Conservation (phyloP, 2,329 filamentous ascomycete genomes). For the Verticillium nonalfalfae region DNA sequence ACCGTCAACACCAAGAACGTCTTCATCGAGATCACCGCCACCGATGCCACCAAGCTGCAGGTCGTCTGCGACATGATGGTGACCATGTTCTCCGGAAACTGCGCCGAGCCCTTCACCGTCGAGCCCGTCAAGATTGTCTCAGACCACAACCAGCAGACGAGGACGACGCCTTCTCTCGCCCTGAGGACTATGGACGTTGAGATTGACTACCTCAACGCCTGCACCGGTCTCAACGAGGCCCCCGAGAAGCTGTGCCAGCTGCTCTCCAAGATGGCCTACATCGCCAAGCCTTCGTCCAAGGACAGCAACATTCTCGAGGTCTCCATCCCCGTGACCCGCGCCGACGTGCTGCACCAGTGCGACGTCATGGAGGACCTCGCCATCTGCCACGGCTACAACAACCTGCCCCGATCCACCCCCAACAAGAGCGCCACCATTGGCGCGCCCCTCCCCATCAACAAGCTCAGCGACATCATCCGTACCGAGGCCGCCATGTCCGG, state of each 20-base stretch:
- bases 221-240: conserved; percentile 74
- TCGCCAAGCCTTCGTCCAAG: conserved; percentile 66
- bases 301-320: conserved; percentile 71
- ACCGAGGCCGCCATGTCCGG: conserved; percentile 87
- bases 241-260: conserved; percentile 71
- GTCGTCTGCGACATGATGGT: conserved; percentile 95
- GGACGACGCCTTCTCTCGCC: conserved; percentile 75
- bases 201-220: conserved; percentile 88
- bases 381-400: conserved; percentile 97
- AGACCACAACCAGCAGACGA: conserved; percentile 78
- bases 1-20: conserved; percentile 85
- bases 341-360: conserved; percentile 91
- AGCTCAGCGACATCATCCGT: conserved; percentile 86
- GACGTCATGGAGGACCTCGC: conserved; percentile 99
- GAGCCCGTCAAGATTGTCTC: conserved; percentile 92
- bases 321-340: conserved; percentile 78
- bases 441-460: conserved; percentile 85
- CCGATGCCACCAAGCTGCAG: conserved; percentile 92
- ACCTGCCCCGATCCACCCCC: conserved; percentile 79
- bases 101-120: conserved; percentile 80
- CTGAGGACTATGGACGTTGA: conserved; percentile 74
- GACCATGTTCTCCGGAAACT: conserved; percentile 94
- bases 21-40: conserved; percentile 95
- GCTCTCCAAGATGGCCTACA: conserved; percentile 82
- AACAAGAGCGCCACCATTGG: conserved; percentile 83